Evolutionary conservation across 2,329 filamentous ascomycete species (phyloP).

Genomic region (Ciborinia camelliae): DNA sequence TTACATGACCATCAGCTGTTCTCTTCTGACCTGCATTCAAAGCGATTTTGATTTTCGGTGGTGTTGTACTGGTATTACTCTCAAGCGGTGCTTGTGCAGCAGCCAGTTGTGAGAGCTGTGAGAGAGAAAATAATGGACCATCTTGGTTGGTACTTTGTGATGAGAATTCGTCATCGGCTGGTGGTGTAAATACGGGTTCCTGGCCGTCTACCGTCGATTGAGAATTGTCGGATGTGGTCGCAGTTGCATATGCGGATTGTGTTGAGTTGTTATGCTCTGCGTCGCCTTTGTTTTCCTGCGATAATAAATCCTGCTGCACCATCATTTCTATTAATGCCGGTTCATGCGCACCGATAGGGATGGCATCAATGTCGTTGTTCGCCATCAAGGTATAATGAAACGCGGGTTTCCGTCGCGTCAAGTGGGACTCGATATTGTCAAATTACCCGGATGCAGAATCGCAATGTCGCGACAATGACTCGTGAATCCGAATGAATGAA

Average conservation of each 20-base stretch:
- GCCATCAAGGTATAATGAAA: conserved; percentile 23
- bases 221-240: conserved; percentile 42
- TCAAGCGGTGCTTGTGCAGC: conserved; percentile 46
- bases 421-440: conserved; percentile 23
- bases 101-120: conserved; percentile 55
- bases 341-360: conserved; percentile 20
- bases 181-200: conserved; percentile 41
- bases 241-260: conserved; percentile 15
- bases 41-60: conserved; percentile 26
- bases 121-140: conserved; percentile 49
- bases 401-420: conserved; percentile 31
- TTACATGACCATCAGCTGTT: conserved; percentile 72
- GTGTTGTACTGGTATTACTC: conserved; percentile 24
- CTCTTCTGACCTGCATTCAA: conserved; percentile 58
- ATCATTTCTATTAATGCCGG: conserved; percentile 6
- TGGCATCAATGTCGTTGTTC: conserved; percentile 29
- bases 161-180: conserved; percentile 37
- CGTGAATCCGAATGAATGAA: conserved; percentile 16
- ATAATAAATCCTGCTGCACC: conserved; percentile 14
- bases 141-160: conserved; percentile 46
- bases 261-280: neutral
- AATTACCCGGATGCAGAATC: conserved; percentile 22
- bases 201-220: conserved; percentile 45
- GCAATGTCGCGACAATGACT: conserved; percentile 23
- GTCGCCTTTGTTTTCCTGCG: neutral